These are phyloP conservation scores for Metschnikowia reukaufii DNA, from an alignment of 805 yeast genomes.

Conservation along the genomic window DNA sequence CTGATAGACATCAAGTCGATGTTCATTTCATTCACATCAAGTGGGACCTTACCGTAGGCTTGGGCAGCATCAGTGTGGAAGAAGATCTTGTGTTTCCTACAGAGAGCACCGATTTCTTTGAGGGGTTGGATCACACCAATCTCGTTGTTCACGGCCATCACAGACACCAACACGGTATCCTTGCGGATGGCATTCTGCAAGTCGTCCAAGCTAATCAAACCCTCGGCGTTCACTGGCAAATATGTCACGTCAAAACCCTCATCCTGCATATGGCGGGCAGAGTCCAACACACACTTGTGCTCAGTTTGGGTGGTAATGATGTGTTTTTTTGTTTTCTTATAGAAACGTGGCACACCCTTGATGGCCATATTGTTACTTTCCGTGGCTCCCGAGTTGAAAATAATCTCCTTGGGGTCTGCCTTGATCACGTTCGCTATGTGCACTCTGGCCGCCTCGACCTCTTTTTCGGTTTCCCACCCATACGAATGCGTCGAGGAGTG, in stretches of 20 bases:
- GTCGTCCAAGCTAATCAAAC: slow-evolving; percentile 74
- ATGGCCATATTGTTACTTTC: slow-evolving; percentile 93
- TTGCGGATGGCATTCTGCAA: slow-evolving; percentile 82
- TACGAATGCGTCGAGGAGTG: slow-evolving; percentile 96
- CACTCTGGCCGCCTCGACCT: slow-evolving; percentile 82
- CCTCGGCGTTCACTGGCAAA: slow-evolving; percentile 78
- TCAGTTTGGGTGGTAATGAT: slow-evolving; percentile 96
- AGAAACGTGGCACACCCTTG: slow-evolving; percentile 95
- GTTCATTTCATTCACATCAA: slow-evolving; percentile 91
- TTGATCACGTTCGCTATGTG: slow-evolving; percentile 80
- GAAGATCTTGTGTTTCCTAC: slow-evolving; percentile 84
- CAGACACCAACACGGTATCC: slow-evolving; percentile 85
- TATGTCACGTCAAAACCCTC: slow-evolving; percentile 97
- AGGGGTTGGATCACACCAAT: slow-evolving; percentile 97
- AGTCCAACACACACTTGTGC: slow-evolving; percentile 98
- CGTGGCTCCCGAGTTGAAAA: slow-evolving; percentile 97
- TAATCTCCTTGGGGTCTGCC: slow-evolving; percentile 96
- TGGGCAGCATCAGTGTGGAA: slow-evolving; percentile 99
- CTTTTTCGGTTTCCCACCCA: slow-evolving; percentile 98
- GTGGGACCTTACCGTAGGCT: slow-evolving; percentile 89
- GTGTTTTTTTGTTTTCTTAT: slow-evolving; percentile 85
- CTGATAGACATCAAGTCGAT: slow-evolving; percentile 92
- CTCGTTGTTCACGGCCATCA: slow-evolving; percentile 98
- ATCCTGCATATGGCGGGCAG: slow-evolving; percentile 91
- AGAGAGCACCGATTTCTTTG: slow-evolving; percentile 86